Conservation (phyloP, 2,329 filamentous ascomycete species). For the Aspergillus ustus region DNA sequence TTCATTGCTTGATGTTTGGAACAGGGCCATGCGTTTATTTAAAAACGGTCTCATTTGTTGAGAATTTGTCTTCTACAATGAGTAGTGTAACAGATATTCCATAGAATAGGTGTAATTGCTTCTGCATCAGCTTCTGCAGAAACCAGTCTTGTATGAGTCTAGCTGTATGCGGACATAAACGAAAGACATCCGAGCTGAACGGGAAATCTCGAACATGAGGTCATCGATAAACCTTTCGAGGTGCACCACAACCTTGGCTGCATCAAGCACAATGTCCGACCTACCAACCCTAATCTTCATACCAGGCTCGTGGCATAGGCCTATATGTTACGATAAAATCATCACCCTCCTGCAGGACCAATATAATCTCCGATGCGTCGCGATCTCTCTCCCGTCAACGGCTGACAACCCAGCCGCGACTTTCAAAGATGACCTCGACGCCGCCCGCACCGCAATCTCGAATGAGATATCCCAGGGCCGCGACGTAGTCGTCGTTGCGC, state of each 20-base stretch:
- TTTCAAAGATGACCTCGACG: slow-evolving; percentile 51
- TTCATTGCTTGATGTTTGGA: no score
- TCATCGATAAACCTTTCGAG: no score
- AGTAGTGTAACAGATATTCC: no score
- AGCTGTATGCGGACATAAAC: no score
- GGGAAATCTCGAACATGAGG: no score
- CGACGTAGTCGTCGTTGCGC: slow-evolving; percentile 54
- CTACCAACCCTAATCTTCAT: slow-evolving; percentile 51
- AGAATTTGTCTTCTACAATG: no score
- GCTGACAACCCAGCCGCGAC: slow-evolving; percentile 39
- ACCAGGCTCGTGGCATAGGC: slow-evolving; percentile 54
- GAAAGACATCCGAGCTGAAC: no score
- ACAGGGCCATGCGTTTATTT: no score
- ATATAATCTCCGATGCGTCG: slow-evolving; percentile 37
- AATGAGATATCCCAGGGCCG: slow-evolving; percentile 42
- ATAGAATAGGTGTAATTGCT: no score
- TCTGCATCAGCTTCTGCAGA: no score
- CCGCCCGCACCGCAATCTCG: slow-evolving; percentile 41
- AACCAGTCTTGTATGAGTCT: no score
- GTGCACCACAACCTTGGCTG: neutral
- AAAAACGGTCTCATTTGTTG: no score
- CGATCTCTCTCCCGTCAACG: slow-evolving; percentile 48
- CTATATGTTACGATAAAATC: slow-evolving; percentile 45
- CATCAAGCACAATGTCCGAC: slow-evolving; percentile 9
- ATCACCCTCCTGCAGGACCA: slow-evolving; percentile 39